Percentiles rank a stretch among this genome's conserved stretches.
Conservation (phyloP, 495 filamentous ascomycete species). For the Pyronema domesticum region DNA sequence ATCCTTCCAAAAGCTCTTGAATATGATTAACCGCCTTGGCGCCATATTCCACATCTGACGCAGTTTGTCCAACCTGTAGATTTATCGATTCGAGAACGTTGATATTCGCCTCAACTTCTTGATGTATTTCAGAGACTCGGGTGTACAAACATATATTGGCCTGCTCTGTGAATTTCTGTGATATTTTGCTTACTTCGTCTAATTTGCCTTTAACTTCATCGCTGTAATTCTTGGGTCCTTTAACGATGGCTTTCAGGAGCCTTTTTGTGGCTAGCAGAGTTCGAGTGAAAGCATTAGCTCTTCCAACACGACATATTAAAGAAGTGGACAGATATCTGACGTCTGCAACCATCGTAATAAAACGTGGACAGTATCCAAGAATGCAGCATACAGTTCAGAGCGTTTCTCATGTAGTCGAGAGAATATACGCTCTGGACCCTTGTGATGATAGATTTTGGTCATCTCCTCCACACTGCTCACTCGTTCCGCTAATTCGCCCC, state of each 20-base stretch:
- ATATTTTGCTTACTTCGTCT: background rate
- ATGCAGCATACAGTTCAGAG: background rate
- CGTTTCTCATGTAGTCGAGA: constrained; percentile 1
- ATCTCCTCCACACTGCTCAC: background rate
- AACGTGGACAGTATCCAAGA: constrained; percentile 2
- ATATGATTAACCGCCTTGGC: background rate
- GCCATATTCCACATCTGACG: background rate
- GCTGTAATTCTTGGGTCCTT: background rate
- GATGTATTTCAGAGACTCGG: background rate
- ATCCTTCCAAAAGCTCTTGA: background rate
- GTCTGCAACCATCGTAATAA: constrained; percentile 1
- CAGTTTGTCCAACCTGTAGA: no score
- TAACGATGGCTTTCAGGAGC: background rate
- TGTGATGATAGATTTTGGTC: background rate
- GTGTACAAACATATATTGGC: background rate
- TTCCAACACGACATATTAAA: no score
- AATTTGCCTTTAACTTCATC: constrained; percentile 2
- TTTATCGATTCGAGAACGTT: background rate
- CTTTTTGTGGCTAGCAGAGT: background rate
- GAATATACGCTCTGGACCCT: background rate
- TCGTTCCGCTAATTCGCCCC: background rate
- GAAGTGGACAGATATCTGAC: background rate
- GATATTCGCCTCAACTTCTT: background rate
- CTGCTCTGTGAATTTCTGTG: background rate
- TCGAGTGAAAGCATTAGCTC: background rate